Conservation (phyloP, 2,329 filamentous ascomycete genomes). For the Didymella pinodella region DNA sequence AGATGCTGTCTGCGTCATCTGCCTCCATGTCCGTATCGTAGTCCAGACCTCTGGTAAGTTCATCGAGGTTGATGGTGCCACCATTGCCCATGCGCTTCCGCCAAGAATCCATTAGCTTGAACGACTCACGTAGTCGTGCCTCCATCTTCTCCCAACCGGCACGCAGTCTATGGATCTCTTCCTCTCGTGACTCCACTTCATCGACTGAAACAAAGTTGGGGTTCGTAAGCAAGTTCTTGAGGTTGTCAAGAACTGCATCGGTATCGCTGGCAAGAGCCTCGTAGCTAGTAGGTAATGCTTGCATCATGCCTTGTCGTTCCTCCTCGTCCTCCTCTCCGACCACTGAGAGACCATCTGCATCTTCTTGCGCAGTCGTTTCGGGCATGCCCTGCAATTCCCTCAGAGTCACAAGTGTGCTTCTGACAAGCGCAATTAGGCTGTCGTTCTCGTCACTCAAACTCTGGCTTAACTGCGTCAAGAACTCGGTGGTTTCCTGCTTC, state of each 20-base stretch:
- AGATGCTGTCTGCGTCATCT: conserved; percentile 42
- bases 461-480: conserved; percentile 83
- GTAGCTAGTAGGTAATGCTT: conserved; percentile 66
- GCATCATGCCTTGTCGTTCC: conserved; percentile 45
- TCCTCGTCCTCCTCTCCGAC: conserved; percentile 46
- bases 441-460: conserved; percentile 93
- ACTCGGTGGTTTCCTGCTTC: conserved; percentile 87
- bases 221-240: conserved; percentile 86
- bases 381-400: conserved; percentile 68
- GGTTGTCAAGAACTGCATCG: conserved; percentile 78
- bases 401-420: conserved; percentile 74
- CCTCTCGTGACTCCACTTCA: conserved; percentile 89
- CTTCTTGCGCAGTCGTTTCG: conserved; percentile 39
- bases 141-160: conserved; percentile 96
- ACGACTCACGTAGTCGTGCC: conserved; percentile 84
- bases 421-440: conserved; percentile 74
- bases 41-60: conserved; percentile 67
- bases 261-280: conserved; percentile 76
- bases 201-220: conserved; percentile 96
- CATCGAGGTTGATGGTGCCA: conserved; percentile 69
- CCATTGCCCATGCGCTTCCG: conserved; percentile 78
- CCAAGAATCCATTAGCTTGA: conserved; percentile 92
- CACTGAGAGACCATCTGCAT: conserved; percentile 37
- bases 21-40: conserved; percentile 61
- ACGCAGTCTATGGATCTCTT: conserved; percentile 84